Percentiles rank a stretch among this genome's conserved stretches.
Conservation (phyloP, 176 grass and related monocot species). For the Aegilops sharonensis region DNA sequence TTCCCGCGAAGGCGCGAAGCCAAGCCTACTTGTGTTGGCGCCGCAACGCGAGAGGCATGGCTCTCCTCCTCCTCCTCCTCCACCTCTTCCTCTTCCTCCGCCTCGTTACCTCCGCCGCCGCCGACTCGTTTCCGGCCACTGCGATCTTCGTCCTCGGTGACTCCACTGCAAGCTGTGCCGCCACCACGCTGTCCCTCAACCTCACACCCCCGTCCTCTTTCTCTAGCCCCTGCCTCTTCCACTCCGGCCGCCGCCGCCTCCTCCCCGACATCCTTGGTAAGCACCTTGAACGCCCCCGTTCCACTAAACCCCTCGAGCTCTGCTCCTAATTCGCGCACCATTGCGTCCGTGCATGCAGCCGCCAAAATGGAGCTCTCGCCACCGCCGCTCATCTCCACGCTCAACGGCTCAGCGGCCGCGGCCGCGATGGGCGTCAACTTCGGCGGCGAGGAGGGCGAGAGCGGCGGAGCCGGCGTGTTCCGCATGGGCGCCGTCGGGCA, state of each 20-base stretch:
- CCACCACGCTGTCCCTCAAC: slow-evolving; percentile 34
- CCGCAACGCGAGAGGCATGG: slow-evolving; percentile 38
- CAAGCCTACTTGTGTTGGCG: slow-evolving; percentile 7
- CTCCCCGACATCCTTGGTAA: slow-evolving; percentile 61
- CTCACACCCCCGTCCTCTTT: slow-evolving; percentile 19
- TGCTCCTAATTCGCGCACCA: background rate
- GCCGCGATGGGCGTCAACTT: slow-evolving; percentile 49
- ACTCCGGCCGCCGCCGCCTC: slow-evolving; percentile 32
- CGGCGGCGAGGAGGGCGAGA: slow-evolving; percentile 28
- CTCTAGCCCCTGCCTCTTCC: slow-evolving; percentile 24
- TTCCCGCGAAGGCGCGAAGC: background rate
- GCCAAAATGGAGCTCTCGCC: slow-evolving; percentile 47
- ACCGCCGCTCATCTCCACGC: slow-evolving; percentile 35
- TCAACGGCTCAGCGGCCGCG: slow-evolving; percentile 36
- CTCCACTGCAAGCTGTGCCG: slow-evolving; percentile 53
- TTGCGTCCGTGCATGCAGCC: background rate
- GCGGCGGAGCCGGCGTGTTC: slow-evolving; percentile 19
- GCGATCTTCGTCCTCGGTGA: slow-evolving; percentile 49
- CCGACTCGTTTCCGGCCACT: background rate
- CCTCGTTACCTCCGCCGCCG: background rate
- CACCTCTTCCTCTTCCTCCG: background rate
- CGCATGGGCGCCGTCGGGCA: slow-evolving; percentile 37
- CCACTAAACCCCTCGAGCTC: background rate
- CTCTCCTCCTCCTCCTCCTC: slow-evolving; percentile 19
- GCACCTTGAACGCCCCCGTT: background rate